Base-by-base conservation (phyloP, 345 rosid genomes). In the Citrus reticulata region DNA sequence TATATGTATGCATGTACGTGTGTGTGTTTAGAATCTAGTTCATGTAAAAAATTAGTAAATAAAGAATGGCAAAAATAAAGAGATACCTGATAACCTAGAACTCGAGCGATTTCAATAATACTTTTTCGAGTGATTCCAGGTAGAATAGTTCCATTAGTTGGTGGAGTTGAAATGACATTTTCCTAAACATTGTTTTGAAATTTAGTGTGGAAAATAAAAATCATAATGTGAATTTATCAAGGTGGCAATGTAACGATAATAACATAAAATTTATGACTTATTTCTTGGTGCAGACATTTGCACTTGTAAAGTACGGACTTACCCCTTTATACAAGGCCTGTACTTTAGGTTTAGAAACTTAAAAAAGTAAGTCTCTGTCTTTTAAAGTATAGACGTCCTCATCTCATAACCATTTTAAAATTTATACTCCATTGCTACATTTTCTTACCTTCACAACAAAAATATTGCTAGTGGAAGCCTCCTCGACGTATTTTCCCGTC, bases 381-480 rank as follows among this genome's bases (percentile, higher is more conserved):
- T 46, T 13, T 46, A 11, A 46, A 46, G 17, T 13, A 13, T 11
- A 46, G 51, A 46, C 5, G 51, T 46, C 51, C 5, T 1, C 51
- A 46, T 46, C 51, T 46, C 51, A 13, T 11, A 46, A 46, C 14
- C 1, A 46, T 46, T 46, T 46, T 46, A 46, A 46, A 46, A 13
- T 46, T 46, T 46, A 46, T 0, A 0, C 51, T 11, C 17, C 51
- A 46, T 24, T 57, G 4, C 2, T 19, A 7, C 29, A 59, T 59
- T 7, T 9, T 22, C 5, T 16, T 78, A 91, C 97, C 94, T 90
- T 94, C 49, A 87, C 86, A 20, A 88, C 34, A 75, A 92, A 93
- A 74, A 91, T 75, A 64, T 92, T 94, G 81, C 89, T 83, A 10
- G 93, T 81, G 35, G 91, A 81, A 82, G 75, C 79, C 88, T 94